These are phyloP conservation scores for Kazachstania bromeliacearum DNA, from an alignment of 805 yeast genomes.

Conservation along the genomic window DNA sequence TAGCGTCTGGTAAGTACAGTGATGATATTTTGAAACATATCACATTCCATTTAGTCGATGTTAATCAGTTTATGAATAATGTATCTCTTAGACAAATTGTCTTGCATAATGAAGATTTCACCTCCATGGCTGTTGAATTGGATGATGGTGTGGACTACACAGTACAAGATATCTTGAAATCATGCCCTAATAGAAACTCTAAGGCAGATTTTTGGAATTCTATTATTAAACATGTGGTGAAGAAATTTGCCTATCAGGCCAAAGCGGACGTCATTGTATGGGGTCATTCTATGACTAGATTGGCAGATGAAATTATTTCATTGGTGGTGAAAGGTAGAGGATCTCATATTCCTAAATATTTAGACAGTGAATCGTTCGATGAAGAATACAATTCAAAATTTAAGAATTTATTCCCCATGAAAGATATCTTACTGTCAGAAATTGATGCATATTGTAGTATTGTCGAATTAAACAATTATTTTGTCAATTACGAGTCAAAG, in stretches of 20 bases:
- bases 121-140: slow-evolving; percentile 5
- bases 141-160: slow-evolving; percentile 1
- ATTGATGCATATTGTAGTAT: slow-evolving; percentile 41
- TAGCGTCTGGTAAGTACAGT: slow-evolving; percentile 11
- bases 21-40: slow-evolving; percentile 27
- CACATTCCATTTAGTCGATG: slow-evolving; percentile 33
- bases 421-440: slow-evolving; percentile 68
- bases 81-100: slow-evolving; percentile 26
- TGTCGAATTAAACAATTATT: slow-evolving; percentile 30
- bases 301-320: slow-evolving; percentile 74
- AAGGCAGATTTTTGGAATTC: slow-evolving; percentile 50
- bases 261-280: slow-evolving; percentile 42
- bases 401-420: slow-evolving; percentile 55
- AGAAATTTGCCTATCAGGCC: slow-evolving; percentile 39
- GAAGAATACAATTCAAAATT: slow-evolving; percentile 28
- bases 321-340: slow-evolving; percentile 85
- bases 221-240: slow-evolving; percentile 39
- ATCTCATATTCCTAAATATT: slow-evolving; percentile 42
- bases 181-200: slow-evolving; percentile 46
- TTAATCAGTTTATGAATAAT: slow-evolving; percentile 33
- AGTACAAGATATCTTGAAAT: slow-evolving; percentile 9
- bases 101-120: slow-evolving; percentile 25
- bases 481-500: slow-evolving; percentile 15
- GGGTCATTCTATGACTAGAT: slow-evolving; percentile 73
- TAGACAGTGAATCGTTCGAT: slow-evolving; percentile 34